Evolutionary conservation across 1,284 basidiomycete genomes (phyloP).

Genomic region (Blastosporella zonata): DNA sequence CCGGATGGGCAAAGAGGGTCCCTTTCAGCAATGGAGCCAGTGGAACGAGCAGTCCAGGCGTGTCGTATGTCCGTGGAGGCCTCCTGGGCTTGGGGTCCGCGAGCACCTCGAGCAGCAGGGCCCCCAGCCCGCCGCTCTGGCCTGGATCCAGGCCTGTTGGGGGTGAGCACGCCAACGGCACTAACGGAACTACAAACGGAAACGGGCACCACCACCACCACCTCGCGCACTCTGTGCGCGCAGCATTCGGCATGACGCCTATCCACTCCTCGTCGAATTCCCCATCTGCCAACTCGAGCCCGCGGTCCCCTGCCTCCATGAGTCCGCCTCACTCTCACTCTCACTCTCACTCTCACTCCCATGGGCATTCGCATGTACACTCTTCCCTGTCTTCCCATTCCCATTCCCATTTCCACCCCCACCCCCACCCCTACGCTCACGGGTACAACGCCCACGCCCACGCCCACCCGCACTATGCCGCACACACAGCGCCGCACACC

Average conservation of each 20-base stretch:
- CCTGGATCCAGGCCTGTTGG: constrained; percentile 26
- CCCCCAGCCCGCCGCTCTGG: constrained; percentile 47
- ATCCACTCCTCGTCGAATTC: constrained; percentile 31
- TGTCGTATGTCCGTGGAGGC: constrained; percentile 38
- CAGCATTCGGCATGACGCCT: constrained; percentile 89
- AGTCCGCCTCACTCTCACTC: constrained; percentile 13
- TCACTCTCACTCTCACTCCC: constrained; percentile 21
- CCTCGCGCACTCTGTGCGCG: constrained; percentile 75
- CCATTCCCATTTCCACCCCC: constrained; percentile 16
- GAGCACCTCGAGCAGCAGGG: constrained; percentile 47
- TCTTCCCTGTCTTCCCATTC: constrained; percentile 6
- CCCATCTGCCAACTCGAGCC: too few relatives aligned
- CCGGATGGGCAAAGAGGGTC: too few relatives aligned
- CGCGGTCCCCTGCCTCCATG: constrained; percentile 4
- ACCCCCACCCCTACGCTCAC: background rate
- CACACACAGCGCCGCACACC: background rate
- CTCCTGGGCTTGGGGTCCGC: constrained; percentile 27
- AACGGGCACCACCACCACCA: constrained; percentile 45
- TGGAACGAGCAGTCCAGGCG: too few relatives aligned
- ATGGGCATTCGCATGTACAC: constrained; percentile 25
- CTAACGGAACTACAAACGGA: too few relatives aligned
- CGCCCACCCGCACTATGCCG: constrained; percentile 15
- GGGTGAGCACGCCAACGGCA: constrained; percentile 5
- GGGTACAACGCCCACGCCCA: constrained; percentile 13
- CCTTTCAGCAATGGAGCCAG: too few relatives aligned